A percentile compares a stretch with the other conserved stretches of the same genome.
Evolutionary conservation across 2,329 filamentous ascomycete genomes (phyloP).

Genomic region (Aspergillus ibericus): DNA sequence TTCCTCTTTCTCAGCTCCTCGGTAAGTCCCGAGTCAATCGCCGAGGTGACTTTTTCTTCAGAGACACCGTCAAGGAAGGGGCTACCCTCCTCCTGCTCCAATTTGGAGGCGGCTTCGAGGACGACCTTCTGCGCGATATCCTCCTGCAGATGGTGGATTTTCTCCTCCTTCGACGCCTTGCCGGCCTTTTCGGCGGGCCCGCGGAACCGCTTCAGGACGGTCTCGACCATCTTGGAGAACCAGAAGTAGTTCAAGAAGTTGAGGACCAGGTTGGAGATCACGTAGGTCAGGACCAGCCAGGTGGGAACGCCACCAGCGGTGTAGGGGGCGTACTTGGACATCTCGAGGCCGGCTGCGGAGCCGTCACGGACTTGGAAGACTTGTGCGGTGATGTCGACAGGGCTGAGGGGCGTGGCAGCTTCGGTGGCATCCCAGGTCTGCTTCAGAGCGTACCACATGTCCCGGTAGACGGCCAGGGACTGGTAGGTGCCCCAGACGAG

Average conservation of each 20-base stretch:
- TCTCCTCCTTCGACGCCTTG: conserved; percentile 13
- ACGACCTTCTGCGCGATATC: conserved; percentile 34
- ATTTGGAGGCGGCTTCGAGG: conserved; percentile 34
- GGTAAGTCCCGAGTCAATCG: conserved; percentile 73
- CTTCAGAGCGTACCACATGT: conserved; percentile 57
- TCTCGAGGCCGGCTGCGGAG: conserved; percentile 40
- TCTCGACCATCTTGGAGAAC: conserved; percentile 68
- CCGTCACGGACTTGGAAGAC: conserved; percentile 38
- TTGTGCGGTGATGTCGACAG: conserved; percentile 33
- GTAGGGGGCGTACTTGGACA: conserved; percentile 50
- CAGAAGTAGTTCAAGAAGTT: conserved; percentile 66
- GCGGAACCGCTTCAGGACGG: conserved; percentile 63
- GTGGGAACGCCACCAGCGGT: conserved; percentile 49
- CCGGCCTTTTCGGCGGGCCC: conserved; percentile 23
- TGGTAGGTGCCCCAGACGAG: conserved; percentile 64
- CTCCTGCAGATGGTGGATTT: conserved; percentile 17
- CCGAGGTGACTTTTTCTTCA: conserved; percentile 23
- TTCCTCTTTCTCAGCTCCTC: conserved; percentile 69
- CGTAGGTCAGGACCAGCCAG: conserved; percentile 61
- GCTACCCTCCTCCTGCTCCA: conserved; percentile 33
- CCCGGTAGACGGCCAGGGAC: conserved; percentile 58
- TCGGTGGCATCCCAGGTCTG: conserved; percentile 37
- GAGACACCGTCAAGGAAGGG: conserved; percentile 27
- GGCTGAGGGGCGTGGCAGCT: conserved; percentile 25
- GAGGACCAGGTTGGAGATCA: conserved; percentile 59